These are phyloP conservation scores for Lepidium aucheri DNA, from an alignment of 345 rosid genomes.

Conservation along the genomic window DNA sequence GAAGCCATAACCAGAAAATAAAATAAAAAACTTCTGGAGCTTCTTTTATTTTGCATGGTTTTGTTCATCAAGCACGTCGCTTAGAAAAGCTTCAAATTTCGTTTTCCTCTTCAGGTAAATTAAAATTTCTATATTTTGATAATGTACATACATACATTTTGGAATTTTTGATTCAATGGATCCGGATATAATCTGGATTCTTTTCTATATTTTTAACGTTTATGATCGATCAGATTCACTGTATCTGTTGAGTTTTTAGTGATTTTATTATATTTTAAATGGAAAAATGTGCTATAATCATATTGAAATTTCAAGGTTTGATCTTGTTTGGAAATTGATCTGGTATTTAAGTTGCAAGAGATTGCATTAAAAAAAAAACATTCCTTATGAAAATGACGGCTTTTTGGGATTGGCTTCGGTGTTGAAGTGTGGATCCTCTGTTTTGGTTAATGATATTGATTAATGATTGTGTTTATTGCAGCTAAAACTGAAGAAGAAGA, in stretches of 20 bases:
- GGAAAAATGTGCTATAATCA: too few relatives aligned
- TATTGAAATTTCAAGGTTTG: too few relatives aligned
- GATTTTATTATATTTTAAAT: too few relatives aligned
- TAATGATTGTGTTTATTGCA: background rate
- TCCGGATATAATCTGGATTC: constrained; percentile 6
- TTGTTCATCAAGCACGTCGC: constrained; percentile 18
- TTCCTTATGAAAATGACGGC: background rate
- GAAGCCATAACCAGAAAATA: background rate
- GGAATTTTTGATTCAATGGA: background rate
- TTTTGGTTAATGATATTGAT: too few relatives aligned
- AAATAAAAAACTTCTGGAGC: background rate
- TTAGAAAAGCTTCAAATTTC: constrained; percentile 17
- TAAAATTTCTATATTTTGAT: background rate
- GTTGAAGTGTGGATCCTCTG: background rate
- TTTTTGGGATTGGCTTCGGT: background rate
- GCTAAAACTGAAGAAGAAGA: constrained; percentile 22
- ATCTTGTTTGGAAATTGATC: background rate
- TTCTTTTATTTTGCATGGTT: constrained; percentile 15
- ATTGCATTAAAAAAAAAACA: background rate
- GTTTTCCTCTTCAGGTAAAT: constrained; percentile 26
- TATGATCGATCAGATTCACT: background rate
- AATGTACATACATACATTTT: background rate
- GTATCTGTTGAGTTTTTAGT: background rate
- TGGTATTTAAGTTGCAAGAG: background rate
- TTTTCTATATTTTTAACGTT: background rate